Evolutionary conservation across 371 early-diverging fungal species (phyloP), one percentile per base, ranked within the genome.

Genomic region (Mucor piriformis): DNA sequence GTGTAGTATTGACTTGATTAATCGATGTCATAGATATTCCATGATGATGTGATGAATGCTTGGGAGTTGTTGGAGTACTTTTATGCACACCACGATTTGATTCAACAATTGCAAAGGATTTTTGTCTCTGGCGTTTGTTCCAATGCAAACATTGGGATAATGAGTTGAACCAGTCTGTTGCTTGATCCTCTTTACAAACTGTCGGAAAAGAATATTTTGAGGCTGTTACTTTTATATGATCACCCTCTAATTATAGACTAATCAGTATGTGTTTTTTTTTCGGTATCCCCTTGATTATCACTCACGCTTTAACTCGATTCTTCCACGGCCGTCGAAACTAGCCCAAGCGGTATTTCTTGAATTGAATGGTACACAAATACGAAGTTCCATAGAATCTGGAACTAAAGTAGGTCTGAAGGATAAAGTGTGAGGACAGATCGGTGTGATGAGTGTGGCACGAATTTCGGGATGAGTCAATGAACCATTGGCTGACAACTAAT

Each of bases 361-460:
- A 58, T 85, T 87, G 23, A 80, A 88, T 0, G 92, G 92, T 21
- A 94, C 86, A 53, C 88, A 88, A 15, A 94, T 88, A 12, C 88
- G 83, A 32, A 94, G 67, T 32, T 92, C 94, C 83, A 91, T 92
- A 3, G 90, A 86, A 54, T 96, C 95, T 0, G 98, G 98, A 21
- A 98, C 79, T 6, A 98, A 73, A 81, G 95, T 95, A 10, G 98
- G 97, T 12, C 97, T 83, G 82, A 95, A 97, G 16, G 94, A 93
- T 15, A 97, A 78, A 6, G 97, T 94, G 66, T 96, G 97, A 7
- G 98, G 92, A 69, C 98, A 98, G 54, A 96, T 96, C 2, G 97
- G 98, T 3, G 98, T 95, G 20, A 98, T 89, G 16, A 96, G 74
- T 13, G 93, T 87, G 2, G 96, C 92, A 23, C 90, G 92, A 24